Evolutionary conservation across 1,139 yeast genomes (phyloP), one percentile per base, ranked within the genome.

Genomic region (Oligophagozyma castellii): DNA sequence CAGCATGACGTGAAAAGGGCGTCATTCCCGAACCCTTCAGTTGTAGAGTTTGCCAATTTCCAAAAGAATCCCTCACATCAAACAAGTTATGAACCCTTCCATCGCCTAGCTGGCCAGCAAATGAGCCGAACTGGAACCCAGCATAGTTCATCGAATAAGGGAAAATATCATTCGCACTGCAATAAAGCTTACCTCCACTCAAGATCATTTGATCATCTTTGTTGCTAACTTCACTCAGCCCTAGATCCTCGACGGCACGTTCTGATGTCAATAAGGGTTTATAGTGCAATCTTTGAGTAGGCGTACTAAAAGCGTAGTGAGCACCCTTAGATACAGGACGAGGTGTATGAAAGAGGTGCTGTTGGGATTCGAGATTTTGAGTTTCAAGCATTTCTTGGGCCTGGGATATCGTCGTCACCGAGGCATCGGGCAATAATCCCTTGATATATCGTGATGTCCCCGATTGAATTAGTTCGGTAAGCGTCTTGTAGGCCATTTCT

Each of bases 91-190:
- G 66, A 2, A 84, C 95, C 36, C 98, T 61, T 1, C 98, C 98
- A 51, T 89, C 98, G 4, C 98, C 98, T 38, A 89, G 59, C 53
- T 89, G 98, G 1, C 96, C 96, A 0, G 96, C 95, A 71, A 89
- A 89, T 41, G 69, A 73, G 3, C 98, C 96, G 59, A 89, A 89
- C 49, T 89, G 98, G 65, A 79, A 83, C 1, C 98, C 98, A 1
- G 96, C 94, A 52, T 89, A 89, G 0, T 92, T 81, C 51, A 78
- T 86, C 5, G 95, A 71, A 55, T 79, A 86, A 0, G 96, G 96
- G 43, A 71, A 70, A 0, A 79, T 67, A n/a, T 56, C 59, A 1
- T 55, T 32, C 16, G 34, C 53, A 20, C 59, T 55, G 8, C 55
- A 54, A 19, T 53, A 43, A 18, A 67, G 53, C 20, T 55, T 48